A percentile compares a stretch with the other conserved stretches of the same genome.
Evolutionary conservation across 1,284 basidiomycete species (phyloP).

Genomic region (Fistulina hepatica): DNA sequence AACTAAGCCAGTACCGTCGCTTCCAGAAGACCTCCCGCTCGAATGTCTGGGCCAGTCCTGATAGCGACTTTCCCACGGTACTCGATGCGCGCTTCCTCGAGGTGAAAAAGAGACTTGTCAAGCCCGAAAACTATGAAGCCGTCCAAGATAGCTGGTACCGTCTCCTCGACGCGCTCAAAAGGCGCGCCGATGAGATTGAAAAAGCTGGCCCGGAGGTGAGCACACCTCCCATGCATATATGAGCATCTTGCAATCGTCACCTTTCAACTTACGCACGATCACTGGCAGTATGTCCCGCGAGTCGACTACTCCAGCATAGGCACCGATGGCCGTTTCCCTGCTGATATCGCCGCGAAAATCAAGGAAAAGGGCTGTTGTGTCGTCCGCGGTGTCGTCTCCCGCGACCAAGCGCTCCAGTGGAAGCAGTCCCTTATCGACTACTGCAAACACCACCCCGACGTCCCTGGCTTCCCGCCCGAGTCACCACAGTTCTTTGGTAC

Average conservation of each 20-base stretch:
- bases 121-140: constrained; percentile 6
- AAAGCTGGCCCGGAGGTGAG: constrained; percentile 4
- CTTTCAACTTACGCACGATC: background rate
- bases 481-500: constrained; percentile 8
- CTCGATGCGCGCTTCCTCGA: constrained; percentile 5
- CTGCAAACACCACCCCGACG: constrained; percentile 5
- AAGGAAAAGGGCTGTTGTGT: constrained; percentile 6
- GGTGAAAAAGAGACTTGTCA: constrained; percentile 6
- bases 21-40: constrained; percentile 1
- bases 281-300: constrained; percentile 3
- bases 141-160: constrained; percentile 8
- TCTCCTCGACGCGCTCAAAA: constrained; percentile 5
- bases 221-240: background rate
- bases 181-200: constrained; percentile 2
- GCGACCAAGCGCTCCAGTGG: constrained; percentile 8
- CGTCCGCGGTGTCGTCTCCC: constrained; percentile 5
- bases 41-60: constrained; percentile 4
- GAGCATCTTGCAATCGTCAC: background rate
- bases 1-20: background rate
- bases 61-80: constrained; percentile 1
- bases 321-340: constrained; percentile 3
- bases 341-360: constrained; percentile 4
- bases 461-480: constrained; percentile 3
- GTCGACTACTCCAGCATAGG: constrained; percentile 4
- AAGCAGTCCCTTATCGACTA: constrained; percentile 6